phyloP scores from a whole-genome alignment of 768 basidiomycete species.

The Suillus americanus region DNA sequence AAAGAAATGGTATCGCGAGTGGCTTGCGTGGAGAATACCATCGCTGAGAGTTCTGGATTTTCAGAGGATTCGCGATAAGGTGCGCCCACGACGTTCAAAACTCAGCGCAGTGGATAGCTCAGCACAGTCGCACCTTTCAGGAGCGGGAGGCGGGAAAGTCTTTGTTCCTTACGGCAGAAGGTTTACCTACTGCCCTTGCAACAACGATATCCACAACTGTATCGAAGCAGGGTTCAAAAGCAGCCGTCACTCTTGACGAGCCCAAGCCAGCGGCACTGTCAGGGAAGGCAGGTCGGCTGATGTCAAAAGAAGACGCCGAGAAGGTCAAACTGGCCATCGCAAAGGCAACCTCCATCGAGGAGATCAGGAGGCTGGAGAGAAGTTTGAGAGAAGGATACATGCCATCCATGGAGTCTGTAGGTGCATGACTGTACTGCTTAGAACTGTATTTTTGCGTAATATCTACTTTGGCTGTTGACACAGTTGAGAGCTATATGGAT shows the following conservation, averaged over 20 bases:
- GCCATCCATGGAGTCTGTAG: slow-evolving; percentile 74
- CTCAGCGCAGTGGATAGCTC: slow-evolving; percentile 17
- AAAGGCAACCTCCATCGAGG: slow-evolving; percentile 88
- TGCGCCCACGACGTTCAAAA: slow-evolving; percentile 47
- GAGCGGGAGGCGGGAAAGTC: slow-evolving; percentile 75
- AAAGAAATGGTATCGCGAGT: slow-evolving; percentile 96
- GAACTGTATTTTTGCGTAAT: slow-evolving; percentile 34
- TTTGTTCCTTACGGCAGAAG: slow-evolving; percentile 80
- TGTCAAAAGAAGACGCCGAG: slow-evolving; percentile 91
- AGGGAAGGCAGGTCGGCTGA: slow-evolving; percentile 78
- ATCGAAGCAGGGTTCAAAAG: slow-evolving; percentile 64
- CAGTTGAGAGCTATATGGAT: not conserved
- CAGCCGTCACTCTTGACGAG: slow-evolving; percentile 69
- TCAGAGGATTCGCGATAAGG: slow-evolving; percentile 93
- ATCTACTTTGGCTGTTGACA: slow-evolving; percentile 7
- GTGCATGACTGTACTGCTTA: slow-evolving; percentile 52
- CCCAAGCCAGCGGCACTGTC: slow-evolving; percentile 57
- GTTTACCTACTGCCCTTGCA: slow-evolving; percentile 76
- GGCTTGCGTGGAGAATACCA: slow-evolving; percentile 88
- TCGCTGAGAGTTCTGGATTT: slow-evolving; percentile 91
- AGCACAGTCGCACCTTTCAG: slow-evolving; percentile 42
- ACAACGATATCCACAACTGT: slow-evolving; percentile 74
- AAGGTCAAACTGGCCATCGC: slow-evolving; percentile 86
- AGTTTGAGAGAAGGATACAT: slow-evolving; percentile 82
- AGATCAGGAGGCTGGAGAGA: slow-evolving; percentile 81